A percentile compares a stretch with the other conserved stretches of the same genome.
Conservation (phyloP, 371 early-diverging fungal species). For the Mycotypha africana region DNA sequence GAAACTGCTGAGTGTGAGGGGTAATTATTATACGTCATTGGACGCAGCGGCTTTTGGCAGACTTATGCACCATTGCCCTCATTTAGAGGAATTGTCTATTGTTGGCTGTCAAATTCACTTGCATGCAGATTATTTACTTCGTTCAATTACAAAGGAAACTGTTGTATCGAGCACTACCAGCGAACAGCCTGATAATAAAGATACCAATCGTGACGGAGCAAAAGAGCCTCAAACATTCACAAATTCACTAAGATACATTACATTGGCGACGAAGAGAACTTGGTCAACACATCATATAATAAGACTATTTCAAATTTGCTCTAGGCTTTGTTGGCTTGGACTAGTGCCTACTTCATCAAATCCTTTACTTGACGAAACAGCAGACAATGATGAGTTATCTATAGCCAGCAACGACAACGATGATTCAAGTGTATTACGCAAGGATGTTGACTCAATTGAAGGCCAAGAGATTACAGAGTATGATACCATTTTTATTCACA, state of each 20-base stretch:
- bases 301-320: slow-evolving; percentile 20
- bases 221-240: no score
- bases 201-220: no score
- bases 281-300: slow-evolving; percentile 31
- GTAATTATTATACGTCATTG: slow-evolving; percentile 27
- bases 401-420: no score
- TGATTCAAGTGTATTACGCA: no score
- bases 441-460: no score
- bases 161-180: no score
- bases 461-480: no score
- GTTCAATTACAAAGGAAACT: slow-evolving; percentile 4
- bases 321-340: slow-evolving; percentile 16
- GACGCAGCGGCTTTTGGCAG: slow-evolving; percentile 22
- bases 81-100: slow-evolving; percentile 20
- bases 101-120: slow-evolving; percentile 30
- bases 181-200: no score
- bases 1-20: slow-evolving; percentile 20
- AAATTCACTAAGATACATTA: slow-evolving; percentile 19
- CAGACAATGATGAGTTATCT: no score
- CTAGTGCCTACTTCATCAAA: slow-evolving; percentile 24
- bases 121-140: slow-evolving; percentile 26
- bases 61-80: slow-evolving; percentile 20
- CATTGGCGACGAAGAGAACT: slow-evolving; percentile 24
- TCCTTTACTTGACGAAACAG: no score
- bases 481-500: no score